These are phyloP conservation scores for Candida multigemmis DNA, from an alignment of 805 yeast species.

Conservation along the genomic window DNA sequence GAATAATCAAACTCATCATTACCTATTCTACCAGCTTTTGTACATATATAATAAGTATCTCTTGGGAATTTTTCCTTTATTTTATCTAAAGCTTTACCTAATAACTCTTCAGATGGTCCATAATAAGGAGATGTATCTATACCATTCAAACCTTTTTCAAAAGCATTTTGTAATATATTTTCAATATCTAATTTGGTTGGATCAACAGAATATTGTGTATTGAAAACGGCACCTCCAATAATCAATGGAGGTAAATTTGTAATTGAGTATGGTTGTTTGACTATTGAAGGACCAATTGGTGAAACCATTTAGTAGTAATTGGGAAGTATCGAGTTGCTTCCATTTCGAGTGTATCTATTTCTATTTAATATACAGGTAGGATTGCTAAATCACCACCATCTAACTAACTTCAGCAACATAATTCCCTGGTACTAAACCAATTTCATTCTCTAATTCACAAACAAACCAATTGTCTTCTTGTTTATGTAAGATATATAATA, in stretches of 20 bases:
- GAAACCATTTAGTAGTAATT: no score
- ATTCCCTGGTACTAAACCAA: conserved; percentile 37
- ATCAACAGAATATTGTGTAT: conserved; percentile 65
- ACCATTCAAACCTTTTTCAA: conserved; percentile 61
- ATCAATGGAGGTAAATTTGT: conserved; percentile 47
- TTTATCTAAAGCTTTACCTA: conserved; percentile 54
- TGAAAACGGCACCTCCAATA: conserved; percentile 86
- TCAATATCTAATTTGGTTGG: conserved; percentile 53
- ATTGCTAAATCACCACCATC: no score
- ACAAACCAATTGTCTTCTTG: conserved; percentile 38
- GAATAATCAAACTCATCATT: conserved; percentile 70
- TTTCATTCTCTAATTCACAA: conserved; percentile 27
- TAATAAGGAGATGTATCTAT: conserved; percentile 91
- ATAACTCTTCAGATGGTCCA: conserved; percentile 73
- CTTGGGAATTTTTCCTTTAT: conserved; percentile 34
- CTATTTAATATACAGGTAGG: no score
- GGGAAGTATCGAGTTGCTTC: no score
- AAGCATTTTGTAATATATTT: conserved; percentile 51
- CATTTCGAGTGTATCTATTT: no score
- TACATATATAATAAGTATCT: conserved; percentile 59
- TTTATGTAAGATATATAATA: conserved; percentile 31
- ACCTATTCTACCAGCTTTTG: conserved; percentile 77
- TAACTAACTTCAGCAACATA: conserved; percentile 27
- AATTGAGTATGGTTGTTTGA: conserved; percentile 14
- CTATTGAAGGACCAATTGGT: conserved; percentile 12